These are phyloP conservation scores for Cyclotella kingstonii DNA, from an alignment of 108 stramenopile species.

Conservation along the genomic window DNA sequence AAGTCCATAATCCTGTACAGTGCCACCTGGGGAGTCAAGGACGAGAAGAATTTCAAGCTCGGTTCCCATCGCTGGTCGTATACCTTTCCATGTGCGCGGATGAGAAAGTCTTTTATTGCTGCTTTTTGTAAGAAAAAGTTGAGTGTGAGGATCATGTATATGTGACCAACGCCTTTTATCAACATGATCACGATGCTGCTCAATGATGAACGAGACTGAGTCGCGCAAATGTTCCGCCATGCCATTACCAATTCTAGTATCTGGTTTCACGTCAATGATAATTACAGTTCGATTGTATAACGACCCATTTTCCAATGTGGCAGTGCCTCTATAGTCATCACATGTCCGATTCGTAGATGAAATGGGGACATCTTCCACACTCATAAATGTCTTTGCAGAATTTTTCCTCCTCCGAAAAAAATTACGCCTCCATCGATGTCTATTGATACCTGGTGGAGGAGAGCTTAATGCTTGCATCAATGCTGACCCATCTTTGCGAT, in stretches of 20 bases:
- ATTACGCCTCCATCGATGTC: slow-evolving; percentile 26
- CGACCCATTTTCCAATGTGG: slow-evolving; percentile 21
- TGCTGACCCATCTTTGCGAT: slow-evolving; percentile 58
- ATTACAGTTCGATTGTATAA: slow-evolving; percentile 60
- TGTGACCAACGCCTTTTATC: slow-evolving; percentile 32
- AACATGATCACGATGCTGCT: slow-evolving; percentile 51
- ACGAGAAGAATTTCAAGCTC: slow-evolving; percentile 65
- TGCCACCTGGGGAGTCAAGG: slow-evolving; percentile 69
- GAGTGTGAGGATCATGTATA: neutral
- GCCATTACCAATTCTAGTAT: slow-evolving; percentile 37
- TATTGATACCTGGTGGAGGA: slow-evolving; percentile 51
- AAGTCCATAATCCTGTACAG: slow-evolving; percentile 69
- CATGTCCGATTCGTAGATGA: too few relatives aligned
- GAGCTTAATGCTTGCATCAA: slow-evolving; percentile 43
- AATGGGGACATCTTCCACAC: too few relatives aligned
- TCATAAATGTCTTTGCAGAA: too few relatives aligned
- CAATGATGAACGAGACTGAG: slow-evolving; percentile 62
- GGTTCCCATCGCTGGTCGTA: slow-evolving; percentile 30
- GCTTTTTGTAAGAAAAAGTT: neutral
- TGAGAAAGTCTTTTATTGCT: slow-evolving; percentile 7
- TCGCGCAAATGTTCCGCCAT: slow-evolving; percentile 60
- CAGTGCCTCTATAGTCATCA: slow-evolving; percentile 3
- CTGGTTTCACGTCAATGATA: slow-evolving; percentile 58
- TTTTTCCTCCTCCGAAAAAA: slow-evolving; percentile 30
- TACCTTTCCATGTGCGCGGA: slow-evolving; percentile 23